Conservation (phyloP, 2,329 filamentous ascomycete species). For the Fusarium coffeatum region DNA sequence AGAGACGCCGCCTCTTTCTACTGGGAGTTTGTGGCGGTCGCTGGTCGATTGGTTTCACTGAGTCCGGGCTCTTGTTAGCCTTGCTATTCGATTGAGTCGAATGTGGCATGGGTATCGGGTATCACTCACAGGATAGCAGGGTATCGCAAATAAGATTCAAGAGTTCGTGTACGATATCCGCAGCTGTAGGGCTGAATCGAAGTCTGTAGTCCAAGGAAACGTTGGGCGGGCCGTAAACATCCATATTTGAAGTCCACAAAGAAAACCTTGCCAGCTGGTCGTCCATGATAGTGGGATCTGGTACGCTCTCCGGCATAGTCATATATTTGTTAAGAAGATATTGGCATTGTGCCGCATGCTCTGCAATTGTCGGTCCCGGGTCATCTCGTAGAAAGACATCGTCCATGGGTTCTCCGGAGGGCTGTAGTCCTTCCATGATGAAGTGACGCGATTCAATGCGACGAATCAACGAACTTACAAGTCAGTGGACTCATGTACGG, state of each 20-base stretch:
- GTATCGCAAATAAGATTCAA: background rate
- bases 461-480: too few species aligned
- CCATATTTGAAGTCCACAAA: conserved; percentile 2
- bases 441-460: too few species aligned
- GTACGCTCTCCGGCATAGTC: background rate
- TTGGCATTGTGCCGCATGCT: conserved; percentile 1
- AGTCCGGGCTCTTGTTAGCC: background rate
- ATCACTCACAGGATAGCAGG: background rate
- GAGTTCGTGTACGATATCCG: conserved; percentile 3
- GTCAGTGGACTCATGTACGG: too few species aligned
- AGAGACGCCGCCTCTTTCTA: background rate
- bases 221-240: conserved; percentile 1
- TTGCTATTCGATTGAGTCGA: background rate
- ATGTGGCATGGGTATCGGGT: background rate
- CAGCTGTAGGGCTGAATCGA: background rate
- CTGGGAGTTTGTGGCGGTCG: background rate
- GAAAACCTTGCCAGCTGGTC: background rate
- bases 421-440: too few species aligned
- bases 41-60: background rate
- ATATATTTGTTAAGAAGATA: background rate
- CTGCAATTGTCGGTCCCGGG: background rate
- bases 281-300: conserved; percentile 2
- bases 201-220: conserved; percentile 3
- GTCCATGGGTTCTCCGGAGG: too few species aligned
- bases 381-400: background rate